These are phyloP conservation scores for Calocera cornea DNA, from an alignment of 768 basidiomycete species.

Conservation along the genomic window DNA sequence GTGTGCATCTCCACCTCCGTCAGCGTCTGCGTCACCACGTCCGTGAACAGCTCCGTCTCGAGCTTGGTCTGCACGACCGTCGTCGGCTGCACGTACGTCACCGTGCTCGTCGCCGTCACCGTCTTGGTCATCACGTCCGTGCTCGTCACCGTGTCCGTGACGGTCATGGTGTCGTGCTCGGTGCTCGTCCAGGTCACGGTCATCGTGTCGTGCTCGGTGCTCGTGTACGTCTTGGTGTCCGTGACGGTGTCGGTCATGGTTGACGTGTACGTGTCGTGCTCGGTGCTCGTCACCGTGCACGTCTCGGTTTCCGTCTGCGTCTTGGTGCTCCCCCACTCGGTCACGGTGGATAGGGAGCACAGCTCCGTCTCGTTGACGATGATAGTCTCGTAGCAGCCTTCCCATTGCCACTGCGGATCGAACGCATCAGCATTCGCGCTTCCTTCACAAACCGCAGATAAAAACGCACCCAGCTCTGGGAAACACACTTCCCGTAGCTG, in stretches of 20 bases:
- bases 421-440: neutral
- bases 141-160: slow-evolving; percentile 19
- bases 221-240: slow-evolving; percentile 8
- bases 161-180: neutral
- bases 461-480: slow-evolving; percentile 44
- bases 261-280: slow-evolving; percentile 21
- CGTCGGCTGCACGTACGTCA: neutral
- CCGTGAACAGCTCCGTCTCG: slow-evolving; percentile 27
- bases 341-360: neutral
- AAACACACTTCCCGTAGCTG: slow-evolving; percentile 40
- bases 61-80: slow-evolving; percentile 21
- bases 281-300: slow-evolving; percentile 7
- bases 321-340: neutral
- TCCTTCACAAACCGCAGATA: neutral
- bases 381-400: slow-evolving; percentile 49
- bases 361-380: slow-evolving; percentile 37
- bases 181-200: slow-evolving; percentile 25
- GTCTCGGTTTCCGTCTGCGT: slow-evolving; percentile 6
- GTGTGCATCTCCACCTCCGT: no score
- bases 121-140: slow-evolving; percentile 14
- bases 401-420: slow-evolving; percentile 19
- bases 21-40: slow-evolving; percentile 5
- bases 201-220: slow-evolving; percentile 18
- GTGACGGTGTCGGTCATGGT: slow-evolving; percentile 25
- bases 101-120: slow-evolving; percentile 11